Base-by-base conservation (phyloP, 2,329 filamentous ascomycete species). In the Nannizziopsis barbatae region DNA sequence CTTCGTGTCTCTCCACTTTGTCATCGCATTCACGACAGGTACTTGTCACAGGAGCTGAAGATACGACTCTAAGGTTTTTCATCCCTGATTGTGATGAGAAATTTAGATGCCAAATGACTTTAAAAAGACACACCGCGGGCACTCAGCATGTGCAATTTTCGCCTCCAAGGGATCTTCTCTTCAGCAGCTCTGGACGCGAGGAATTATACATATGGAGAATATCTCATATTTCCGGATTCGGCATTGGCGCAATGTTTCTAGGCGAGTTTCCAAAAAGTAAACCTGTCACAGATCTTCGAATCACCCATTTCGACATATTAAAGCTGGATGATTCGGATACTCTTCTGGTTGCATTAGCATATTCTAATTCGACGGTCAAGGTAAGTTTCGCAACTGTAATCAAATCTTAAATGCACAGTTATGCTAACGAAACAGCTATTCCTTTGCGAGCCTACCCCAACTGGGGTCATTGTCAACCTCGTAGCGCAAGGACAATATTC, bases 161-260 rank as follows among this genome's bases (percentile, higher is more conserved):
- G 1, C 61, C 64, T 0, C 74, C 77, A 41, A 77, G 82, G 1
- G 64, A 71, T 1, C 84, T 83, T 56, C 75, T 98, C 2, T 84
- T 96, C 62, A 95, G 86, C 55, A 89, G 86, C 58, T 87, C 79
- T 5, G 92, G 89, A 0, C 82, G 80, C 52, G 90, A 95, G 62
- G 90, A 98, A 64, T 83, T 96, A 54, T 90, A 83, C 57, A 75
- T 89, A 9, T 98, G 92, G 90, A 75, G 77, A 36, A 64, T 90
- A 31, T 71, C 70, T 41, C 59, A 60, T 9, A 62, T 84, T 5
- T 71, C 79, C 20, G 69, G 72, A 1, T 66, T 77, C 49, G 70
- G 68, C 2, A 57, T 79, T 8, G 75, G 77, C 0, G 67, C 76
- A 1, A 65, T 76, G 0, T 73, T 76, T 53, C 70, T 76, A 53